phyloP scores from a whole-genome alignment of 2,329 filamentous ascomycete genomes.

The Bipolaris zeicola region DNA sequence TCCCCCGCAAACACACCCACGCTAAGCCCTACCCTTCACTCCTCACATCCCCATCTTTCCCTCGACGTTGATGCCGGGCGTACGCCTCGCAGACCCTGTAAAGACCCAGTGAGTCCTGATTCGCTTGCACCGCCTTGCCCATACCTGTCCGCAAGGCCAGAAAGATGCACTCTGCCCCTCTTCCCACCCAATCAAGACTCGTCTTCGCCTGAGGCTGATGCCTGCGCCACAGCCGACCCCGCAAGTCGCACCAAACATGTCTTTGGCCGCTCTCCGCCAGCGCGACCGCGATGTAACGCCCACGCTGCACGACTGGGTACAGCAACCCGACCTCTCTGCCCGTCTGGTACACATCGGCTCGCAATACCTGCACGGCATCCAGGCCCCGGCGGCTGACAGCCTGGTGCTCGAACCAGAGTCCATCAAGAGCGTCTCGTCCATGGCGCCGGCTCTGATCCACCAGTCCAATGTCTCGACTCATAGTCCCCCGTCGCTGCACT shows the following conservation, averaged over 20 bases:
- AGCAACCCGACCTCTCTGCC: conserved; percentile 32
- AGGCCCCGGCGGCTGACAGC: conserved; percentile 14
- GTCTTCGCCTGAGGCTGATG: conserved; percentile 19
- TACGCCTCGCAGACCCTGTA: conserved; percentile 6
- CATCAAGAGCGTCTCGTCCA: conserved; percentile 32
- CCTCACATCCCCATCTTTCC: conserved; percentile 6
- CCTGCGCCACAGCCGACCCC: conserved; percentile 24
- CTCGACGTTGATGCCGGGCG: conserved; percentile 7
- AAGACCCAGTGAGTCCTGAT: conserved; percentile 22
- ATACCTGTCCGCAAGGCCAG: conserved; percentile 14
- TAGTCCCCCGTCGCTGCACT: conserved; percentile 33
- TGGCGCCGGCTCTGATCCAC: conserved; percentile 41
- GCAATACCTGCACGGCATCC: conserved; percentile 16
- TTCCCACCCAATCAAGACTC: conserved; percentile 10
- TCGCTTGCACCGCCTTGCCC: conserved; percentile 8
- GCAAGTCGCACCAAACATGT: conserved; percentile 20
- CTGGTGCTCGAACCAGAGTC: conserved; percentile 19
- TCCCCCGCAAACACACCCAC: conserved; percentile 7
- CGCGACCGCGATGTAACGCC: conserved; percentile 26
- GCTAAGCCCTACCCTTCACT: conserved; percentile 21
- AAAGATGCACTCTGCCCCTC: background rate
- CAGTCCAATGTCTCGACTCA: conserved; percentile 28
- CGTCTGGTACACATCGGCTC: conserved; percentile 33
- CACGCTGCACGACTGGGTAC: conserved; percentile 34
- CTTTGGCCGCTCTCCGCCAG: conserved; percentile 29